Evolutionary conservation across 495 filamentous ascomycete species (phyloP).

Genomic region (Aspergillus bertholletiae): DNA sequence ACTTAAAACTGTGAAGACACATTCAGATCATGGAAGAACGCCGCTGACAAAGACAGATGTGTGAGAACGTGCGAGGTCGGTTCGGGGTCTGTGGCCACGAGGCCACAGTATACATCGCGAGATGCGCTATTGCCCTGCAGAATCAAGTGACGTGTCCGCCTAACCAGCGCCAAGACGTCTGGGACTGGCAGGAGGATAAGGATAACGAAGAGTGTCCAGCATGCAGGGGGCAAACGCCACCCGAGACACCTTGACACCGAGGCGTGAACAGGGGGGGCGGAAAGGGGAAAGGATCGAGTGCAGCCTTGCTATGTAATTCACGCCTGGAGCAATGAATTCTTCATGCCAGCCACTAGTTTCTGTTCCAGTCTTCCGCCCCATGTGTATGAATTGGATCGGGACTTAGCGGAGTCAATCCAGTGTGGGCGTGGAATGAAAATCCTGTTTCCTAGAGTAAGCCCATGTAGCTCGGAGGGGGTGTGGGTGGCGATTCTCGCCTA

Average conservation of each 20-base stretch:
- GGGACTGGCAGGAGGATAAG: slow-evolving; percentile 23
- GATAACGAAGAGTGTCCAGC: slow-evolving; percentile 16
- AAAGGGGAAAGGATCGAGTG: background rate
- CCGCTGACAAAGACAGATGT: slow-evolving; percentile 10
- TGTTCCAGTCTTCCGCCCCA: slow-evolving; percentile 19
- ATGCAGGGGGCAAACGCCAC: slow-evolving; percentile 18
- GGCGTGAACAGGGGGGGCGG: background rate
- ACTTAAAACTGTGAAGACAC: background rate
- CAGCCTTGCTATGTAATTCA: too few species aligned
- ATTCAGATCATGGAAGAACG: background rate
- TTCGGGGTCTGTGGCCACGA: slow-evolving; percentile 19
- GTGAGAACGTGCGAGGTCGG: slow-evolving; percentile 18
- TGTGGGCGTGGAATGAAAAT: slow-evolving; percentile 15
- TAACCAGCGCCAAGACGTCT: slow-evolving; percentile 17
- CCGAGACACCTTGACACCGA: slow-evolving; percentile 15
- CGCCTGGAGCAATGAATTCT: background rate
- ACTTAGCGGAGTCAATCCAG: slow-evolving; percentile 18
- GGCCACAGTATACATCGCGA: slow-evolving; percentile 20
- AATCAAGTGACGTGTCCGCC: slow-evolving; percentile 17
- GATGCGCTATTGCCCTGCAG: slow-evolving; percentile 17
- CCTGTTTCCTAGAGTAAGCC: slow-evolving; percentile 9
- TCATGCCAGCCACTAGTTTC: slow-evolving; percentile 2
- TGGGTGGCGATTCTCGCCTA: slow-evolving; percentile 5
- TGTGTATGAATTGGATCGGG: slow-evolving; percentile 13
- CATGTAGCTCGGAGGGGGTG: background rate